Percentiles rank a stretch among this genome's conserved stretches.
These are phyloP conservation scores for Suillus weaverae DNA, from an alignment of 768 basidiomycete genomes.

Conservation along the genomic window DNA sequence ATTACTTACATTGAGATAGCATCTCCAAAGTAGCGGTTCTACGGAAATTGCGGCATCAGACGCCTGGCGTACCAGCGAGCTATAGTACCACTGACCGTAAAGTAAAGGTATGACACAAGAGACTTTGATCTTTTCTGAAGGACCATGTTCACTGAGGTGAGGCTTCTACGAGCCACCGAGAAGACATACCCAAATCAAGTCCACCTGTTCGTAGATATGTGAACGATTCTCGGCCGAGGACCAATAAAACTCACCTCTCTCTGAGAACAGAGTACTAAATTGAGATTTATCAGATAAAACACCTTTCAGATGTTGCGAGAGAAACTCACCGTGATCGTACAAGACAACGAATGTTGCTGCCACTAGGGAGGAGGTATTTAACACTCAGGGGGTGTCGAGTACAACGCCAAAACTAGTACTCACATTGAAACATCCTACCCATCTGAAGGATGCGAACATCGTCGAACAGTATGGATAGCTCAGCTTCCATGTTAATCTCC, in stretches of 20 bases:
- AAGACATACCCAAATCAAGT: constrained; percentile 13
- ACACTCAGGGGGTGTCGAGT: not conserved
- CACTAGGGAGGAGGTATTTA: constrained; percentile 5
- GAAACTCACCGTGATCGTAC: constrained; percentile 9
- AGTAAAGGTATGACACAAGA: constrained; percentile 7
- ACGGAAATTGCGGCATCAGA: not conserved
- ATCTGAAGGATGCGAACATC: constrained; percentile 10
- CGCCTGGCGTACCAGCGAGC: too few relatives aligned
- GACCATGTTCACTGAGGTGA: not conserved
- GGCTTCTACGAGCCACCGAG: not conserved
- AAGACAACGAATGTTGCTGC: constrained; percentile 6
- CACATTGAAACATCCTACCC: constrained; percentile 8
- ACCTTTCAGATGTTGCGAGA: not conserved
- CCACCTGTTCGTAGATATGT: constrained; percentile 6
- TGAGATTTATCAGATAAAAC: not conserved
- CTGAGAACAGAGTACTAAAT: constrained; percentile 1
- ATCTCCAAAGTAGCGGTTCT: constrained; percentile 14
- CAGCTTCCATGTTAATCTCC: constrained; percentile 8
- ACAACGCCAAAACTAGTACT: not conserved
- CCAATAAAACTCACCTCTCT: constrained; percentile 3
- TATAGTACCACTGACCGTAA: constrained; percentile 5
- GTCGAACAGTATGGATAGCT: constrained; percentile 1
- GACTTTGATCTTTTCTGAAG: constrained; percentile 3
- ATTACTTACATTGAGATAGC: constrained; percentile 5
- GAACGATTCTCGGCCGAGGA: not conserved